Percentiles rank a stretch among this genome's conserved stretches.
Evolutionary conservation across 2,329 filamentous ascomycete genomes (phyloP).

Genomic region (Colletotrichum limetticola): DNA sequence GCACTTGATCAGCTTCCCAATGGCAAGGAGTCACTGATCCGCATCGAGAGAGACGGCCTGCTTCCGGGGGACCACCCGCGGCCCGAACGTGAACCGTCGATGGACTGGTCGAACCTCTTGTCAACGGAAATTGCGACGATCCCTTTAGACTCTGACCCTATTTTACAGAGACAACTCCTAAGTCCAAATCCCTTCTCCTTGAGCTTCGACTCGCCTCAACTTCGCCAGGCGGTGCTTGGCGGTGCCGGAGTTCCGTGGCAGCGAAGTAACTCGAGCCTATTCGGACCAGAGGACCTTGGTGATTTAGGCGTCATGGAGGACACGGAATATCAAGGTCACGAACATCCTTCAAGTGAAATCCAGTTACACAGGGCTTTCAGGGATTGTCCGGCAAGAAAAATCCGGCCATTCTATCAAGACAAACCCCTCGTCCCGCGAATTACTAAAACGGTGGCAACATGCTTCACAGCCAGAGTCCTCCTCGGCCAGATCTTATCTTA

Average conservation of each 20-base stretch:
- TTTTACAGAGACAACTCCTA: background rate
- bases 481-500: constrained; percentile 39
- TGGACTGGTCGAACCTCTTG: background rate
- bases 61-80: background rate
- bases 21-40: too few relatives aligned
- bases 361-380: background rate
- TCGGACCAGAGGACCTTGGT: background rate
- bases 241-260: background rate
- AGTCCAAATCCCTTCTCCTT: background rate
- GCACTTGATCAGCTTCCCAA: background rate
- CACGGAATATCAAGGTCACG: background rate
- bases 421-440: background rate
- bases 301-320: background rate
- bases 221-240: background rate
- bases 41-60: background rate
- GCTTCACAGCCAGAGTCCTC: constrained; percentile 38
- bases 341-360: background rate
- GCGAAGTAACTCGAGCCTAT: background rate
- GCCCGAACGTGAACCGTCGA: background rate
- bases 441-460: constrained; percentile 16
- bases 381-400: background rate
- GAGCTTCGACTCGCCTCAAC: background rate
- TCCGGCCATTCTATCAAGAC: background rate
- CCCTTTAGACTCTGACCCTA: background rate
- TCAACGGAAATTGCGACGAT: background rate